These are phyloP conservation scores for Debaryomycetaceae sp. DNA, from an alignment of 1,139 yeast species.

Conservation along the genomic window DNA sequence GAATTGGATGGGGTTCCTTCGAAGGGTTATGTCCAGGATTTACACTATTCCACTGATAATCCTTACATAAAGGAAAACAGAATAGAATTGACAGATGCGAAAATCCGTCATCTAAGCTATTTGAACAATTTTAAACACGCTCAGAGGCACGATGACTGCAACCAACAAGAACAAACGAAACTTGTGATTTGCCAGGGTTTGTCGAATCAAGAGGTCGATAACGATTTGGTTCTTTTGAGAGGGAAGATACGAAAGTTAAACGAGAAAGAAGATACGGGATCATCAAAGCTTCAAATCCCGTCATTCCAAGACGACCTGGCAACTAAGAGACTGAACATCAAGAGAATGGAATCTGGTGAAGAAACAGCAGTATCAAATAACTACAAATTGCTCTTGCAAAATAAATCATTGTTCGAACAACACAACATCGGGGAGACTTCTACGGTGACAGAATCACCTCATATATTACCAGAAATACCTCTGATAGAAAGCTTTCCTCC, in stretches of 20 bases:
- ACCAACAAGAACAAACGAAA: slow-evolving; percentile 9
- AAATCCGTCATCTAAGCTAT: slow-evolving; percentile 6
- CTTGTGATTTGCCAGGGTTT: slow-evolving; percentile 20
- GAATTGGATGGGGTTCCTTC: slow-evolving; percentile 4
- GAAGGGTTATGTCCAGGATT: slow-evolving; percentile 20
- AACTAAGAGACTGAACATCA: not conserved
- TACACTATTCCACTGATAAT: slow-evolving; percentile 23
- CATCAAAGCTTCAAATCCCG: too few relatives aligned
- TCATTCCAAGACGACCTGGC: not conserved
- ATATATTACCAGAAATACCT: slow-evolving; percentile 17
- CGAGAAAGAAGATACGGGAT: not conserved
- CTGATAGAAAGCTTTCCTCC: slow-evolving; percentile 24
- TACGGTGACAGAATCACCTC: not conserved
- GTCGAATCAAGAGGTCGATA: slow-evolving; percentile 21
- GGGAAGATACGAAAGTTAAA: slow-evolving; percentile 1
- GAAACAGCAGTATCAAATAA: slow-evolving; percentile 7
- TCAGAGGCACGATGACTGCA: slow-evolving; percentile 1
- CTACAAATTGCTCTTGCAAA: slow-evolving; percentile 7
- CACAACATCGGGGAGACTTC: not conserved
- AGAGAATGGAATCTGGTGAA: slow-evolving; percentile 6
- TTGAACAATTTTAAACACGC: slow-evolving; percentile 1
- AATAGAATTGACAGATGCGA: slow-evolving; percentile 33
- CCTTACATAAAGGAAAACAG: slow-evolving; percentile 24
- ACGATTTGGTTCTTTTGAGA: slow-evolving; percentile 16
- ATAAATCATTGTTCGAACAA: not conserved